These are phyloP conservation scores for Cryomyces antarcticus DNA, from an alignment of 495 filamentous ascomycete genomes.

Conservation along the genomic window DNA sequence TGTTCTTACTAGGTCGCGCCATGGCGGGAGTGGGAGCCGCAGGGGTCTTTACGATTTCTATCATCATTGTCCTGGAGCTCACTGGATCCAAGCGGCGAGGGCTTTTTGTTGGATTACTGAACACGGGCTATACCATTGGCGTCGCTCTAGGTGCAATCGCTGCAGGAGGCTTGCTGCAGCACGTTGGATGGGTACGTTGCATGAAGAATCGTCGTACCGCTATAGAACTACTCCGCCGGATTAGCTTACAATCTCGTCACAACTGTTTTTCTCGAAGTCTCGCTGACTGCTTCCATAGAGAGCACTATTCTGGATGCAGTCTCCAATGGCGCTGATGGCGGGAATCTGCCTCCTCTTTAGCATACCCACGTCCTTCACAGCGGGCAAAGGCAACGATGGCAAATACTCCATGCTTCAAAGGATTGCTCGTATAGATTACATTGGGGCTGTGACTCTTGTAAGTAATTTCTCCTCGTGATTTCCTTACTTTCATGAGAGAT, in stretches of 20 bases:
- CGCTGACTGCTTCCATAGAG: too few species aligned
- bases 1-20: slow-evolving; percentile 46
- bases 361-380: too few species aligned
- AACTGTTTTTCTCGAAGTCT: too few species aligned
- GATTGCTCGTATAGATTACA: slow-evolving; percentile 30
- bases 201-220: too few species aligned
- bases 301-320: too few species aligned
- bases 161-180: slow-evolving; percentile 39
- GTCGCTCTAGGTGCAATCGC: slow-evolving; percentile 50
- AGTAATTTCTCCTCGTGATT: slow-evolving; percentile 14
- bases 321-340: too few species aligned
- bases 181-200: slow-evolving; percentile 44
- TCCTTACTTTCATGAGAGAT: too few species aligned
- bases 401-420: slow-evolving; percentile 7
- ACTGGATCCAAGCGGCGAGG: slow-evolving; percentile 41
- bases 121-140: slow-evolving; percentile 45
- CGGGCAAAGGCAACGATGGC: too few species aligned
- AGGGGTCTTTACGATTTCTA: slow-evolving; percentile 42
- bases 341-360: too few species aligned
- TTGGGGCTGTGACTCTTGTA: slow-evolving; percentile 34
- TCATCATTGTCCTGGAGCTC: slow-evolving; percentile 51
- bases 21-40: slow-evolving; percentile 44
- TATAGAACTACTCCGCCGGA: too few species aligned
- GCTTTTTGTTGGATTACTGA: slow-evolving; percentile 46
- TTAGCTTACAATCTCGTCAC: too few species aligned